Percentiles rank a stretch among this genome's conserved stretches.
Evolutionary conservation across 495 filamentous ascomycete genomes (phyloP).

Genomic region (Tuber microsphaerosporum): DNA sequence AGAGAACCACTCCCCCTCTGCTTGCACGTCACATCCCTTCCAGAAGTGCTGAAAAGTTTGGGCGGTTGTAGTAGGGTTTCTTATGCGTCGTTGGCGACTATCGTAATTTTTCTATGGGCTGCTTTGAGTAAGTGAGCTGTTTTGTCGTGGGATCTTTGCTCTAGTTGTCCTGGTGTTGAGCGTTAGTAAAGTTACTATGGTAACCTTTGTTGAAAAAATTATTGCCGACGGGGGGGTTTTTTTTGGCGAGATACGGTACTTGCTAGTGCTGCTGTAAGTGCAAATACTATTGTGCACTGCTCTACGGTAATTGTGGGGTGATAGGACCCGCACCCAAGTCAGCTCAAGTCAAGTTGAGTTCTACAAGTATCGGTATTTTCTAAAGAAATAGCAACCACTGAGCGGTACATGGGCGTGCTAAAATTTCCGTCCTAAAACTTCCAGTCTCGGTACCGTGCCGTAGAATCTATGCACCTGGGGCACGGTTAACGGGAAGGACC

Average conservation of each 20-base stretch:
- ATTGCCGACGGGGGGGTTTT: background rate
- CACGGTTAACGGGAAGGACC: background rate
- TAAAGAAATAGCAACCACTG: background rate
- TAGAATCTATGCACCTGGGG: background rate
- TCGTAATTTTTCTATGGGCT: background rate
- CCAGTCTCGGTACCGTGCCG: background rate
- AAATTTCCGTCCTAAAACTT: background rate
- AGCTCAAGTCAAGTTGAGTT: background rate
- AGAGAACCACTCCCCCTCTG: background rate
- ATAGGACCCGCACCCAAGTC: background rate
- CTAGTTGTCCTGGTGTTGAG: background rate
- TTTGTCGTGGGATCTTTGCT: background rate
- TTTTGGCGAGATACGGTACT: background rate
- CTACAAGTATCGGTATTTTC: background rate
- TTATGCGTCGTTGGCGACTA: background rate
- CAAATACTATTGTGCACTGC: background rate
- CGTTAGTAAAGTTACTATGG: background rate
- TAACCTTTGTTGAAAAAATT: background rate
- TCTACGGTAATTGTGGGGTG: background rate
- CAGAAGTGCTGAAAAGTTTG: background rate
- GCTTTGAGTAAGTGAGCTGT: background rate
- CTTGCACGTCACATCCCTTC: background rate
- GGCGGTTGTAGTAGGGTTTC: background rate
- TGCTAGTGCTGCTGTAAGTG: background rate
- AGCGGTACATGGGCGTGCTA: background rate